Base-by-base conservation (phyloP, 1,139 yeast genomes). In the Neolecta irregularis region DNA sequence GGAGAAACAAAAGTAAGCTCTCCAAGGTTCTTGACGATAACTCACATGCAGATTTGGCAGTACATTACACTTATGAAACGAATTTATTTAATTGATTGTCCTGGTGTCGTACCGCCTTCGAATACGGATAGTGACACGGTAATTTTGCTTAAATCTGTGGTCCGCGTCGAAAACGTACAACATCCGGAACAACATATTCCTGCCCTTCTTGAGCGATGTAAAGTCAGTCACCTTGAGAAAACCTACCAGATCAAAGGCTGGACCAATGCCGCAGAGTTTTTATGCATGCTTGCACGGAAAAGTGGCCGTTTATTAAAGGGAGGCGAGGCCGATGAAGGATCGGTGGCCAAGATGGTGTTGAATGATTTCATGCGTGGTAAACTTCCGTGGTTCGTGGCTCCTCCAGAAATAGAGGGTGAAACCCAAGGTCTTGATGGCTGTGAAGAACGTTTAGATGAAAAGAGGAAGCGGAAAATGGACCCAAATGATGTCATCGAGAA, bases 1-100 rank as follows among this genome's bases (percentile, higher is more conserved):
- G 98, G 98, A 54, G 98, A 88, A 55, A 88, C 98, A 32, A 88
- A 88, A 59, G 96, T 88, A 30, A n/a, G n/a, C n/a, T n/a, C n/a
- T n/a, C n/a, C n/a, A n/a, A n/a, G n/a, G n/a, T n/a, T n/a, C n/a
- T n/a, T n/a, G n/a, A n/a, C n/a, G n/a, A n/a, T n/a, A n/a, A n/a
- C n/a, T n/a, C n/a, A n/a, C n/a, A n/a, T n/a, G n/a, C n/a, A n/a
- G n/a, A n/a, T n/a, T n/a, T 88, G 98, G 98, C 98, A 88, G 63
- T 88, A 88, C 61, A 83, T 88, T 51, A 85, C 98, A 2, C 65
- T 88, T 52, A 88, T 88, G 95, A 83, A 85, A 65, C 70, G 85
- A 48, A 88, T 88, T 37, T 88, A 83, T 58, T 64, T 88, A 50
- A 88, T 88, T 51, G 98, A 88, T 60, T 88, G 98, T 64, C 98